Base-by-base conservation (phyloP, 2,329 filamentous ascomycete species). In the Coniella lustricola region DNA sequence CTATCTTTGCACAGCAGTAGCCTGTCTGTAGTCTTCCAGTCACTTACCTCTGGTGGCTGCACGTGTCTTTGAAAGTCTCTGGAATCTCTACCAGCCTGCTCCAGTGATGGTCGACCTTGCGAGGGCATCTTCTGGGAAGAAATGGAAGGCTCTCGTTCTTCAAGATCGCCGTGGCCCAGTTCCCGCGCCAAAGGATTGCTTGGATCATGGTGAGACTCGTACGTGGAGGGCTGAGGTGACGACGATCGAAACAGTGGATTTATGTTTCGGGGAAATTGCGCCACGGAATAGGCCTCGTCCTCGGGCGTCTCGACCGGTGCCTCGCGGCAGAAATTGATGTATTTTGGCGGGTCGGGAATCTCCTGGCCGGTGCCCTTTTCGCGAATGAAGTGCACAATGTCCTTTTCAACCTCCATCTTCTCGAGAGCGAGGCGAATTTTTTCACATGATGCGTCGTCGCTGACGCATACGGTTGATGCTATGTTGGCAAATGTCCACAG, bases 401-500 rank as follows among this genome's bases (percentile, higher is more conserved):
- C 94, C 65, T 91, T 95, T 65, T 96, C 90, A 2, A 98, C 93
- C 59, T 98, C 93, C 70, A 94, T 95, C 61, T 87, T 87, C 69
- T 98, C 94, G 3, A 98, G 75, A 0, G 91, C 91, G 4, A 97
- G 71, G 10, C 94, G 83, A 53, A 98, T 87, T 71, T 96, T 97
- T 68, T 98, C 94, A 66, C 91, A 98, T 2, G 91, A 93, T 55
- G 87, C 81, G 70, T 98, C 93, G 61, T 98, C 93, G 64, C 90
- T 97, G 41, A 98, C 93, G 62, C 93, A 98, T 10, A 97, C 93
- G 0, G 91, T 97, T 0, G 91, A 97, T 1, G 93, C 83, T 59
- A 98, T 90, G 64, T 98, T 98, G 48, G 93, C 91, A 69, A 97
- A 98, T 13, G 84, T 91, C 94, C 93, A 98, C 7, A 98, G 74